Conservation (phyloP, 148 eudicot genomes). For the Rhododendron griersonianum region DNA sequence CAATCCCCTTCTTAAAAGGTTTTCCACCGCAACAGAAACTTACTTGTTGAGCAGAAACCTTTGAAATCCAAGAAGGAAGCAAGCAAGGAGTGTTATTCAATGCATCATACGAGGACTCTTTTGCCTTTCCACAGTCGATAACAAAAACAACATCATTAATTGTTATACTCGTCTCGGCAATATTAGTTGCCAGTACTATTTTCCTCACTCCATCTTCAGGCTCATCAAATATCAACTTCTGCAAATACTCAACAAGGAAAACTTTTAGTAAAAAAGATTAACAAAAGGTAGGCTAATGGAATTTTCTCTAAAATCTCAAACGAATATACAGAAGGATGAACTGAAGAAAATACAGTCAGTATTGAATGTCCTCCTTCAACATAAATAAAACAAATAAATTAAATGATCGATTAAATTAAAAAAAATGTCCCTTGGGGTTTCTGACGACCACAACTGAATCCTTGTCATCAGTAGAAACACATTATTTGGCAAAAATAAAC, state of each 20-base stretch:
- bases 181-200: slow-evolving; percentile 89
- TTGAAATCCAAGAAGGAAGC: slow-evolving; percentile 95
- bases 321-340: not conserved
- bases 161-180: slow-evolving; percentile 97
- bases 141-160: slow-evolving; percentile 95
- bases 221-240: slow-evolving; percentile 86
- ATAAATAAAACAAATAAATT: not conserved
- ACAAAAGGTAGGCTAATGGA: not conserved
- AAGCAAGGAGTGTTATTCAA: slow-evolving; percentile 92
- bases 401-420: not conserved
- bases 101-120: slow-evolving; percentile 97
- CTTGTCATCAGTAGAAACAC: not conserved
- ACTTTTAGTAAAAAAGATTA: not conserved
- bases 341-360: not conserved
- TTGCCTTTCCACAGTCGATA: slow-evolving; percentile 97
- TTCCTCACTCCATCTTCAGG: slow-evolving; percentile 84
- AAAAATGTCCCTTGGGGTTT: not conserved
- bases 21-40: slow-evolving; percentile 6
- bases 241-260: slow-evolving; percentile 20
- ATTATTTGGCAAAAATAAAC: not conserved
- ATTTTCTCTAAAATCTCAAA: not conserved
- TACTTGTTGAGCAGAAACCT: slow-evolving; percentile 94
- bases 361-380: not conserved
- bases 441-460: not conserved
- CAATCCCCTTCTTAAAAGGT: not conserved